Evolutionary conservation across 2,329 filamentous ascomycete species (phyloP), one percentile per base, ranked within the genome.

Genomic region (Drechslerella coelobrocha): DNA sequence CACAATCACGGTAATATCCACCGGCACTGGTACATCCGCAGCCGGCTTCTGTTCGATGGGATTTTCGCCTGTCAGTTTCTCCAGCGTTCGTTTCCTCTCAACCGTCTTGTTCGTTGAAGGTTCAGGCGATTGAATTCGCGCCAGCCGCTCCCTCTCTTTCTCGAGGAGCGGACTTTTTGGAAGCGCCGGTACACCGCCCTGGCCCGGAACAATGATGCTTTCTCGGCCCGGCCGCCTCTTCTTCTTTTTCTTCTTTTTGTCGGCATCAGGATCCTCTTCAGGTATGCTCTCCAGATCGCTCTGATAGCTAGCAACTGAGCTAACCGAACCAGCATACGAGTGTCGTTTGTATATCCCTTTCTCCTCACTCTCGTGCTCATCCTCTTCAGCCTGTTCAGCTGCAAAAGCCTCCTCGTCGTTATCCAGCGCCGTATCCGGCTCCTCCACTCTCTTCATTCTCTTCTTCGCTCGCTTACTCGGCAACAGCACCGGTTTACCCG

Each of bases 201-300:
- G 59, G 14, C 68, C 68, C 0, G 68, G 68, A 39, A 72, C 54
- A 27, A 72, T 72, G 26, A 63, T 60, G 23, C 53, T 53, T 10
- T 72, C 68, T 9, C 57, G 68, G 9, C 19, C 48, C 1, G 43
- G 24, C 19, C 60, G 53, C 54, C 63, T 59, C 60, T 72, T 72
- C 54, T 72, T 72, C 23, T 57, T 60, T 53, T 63, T 71, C 27
- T n/a, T n/a, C n/a, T n/a, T n/a, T n/a, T 63, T 71, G 19, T 34
- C 54, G 17, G 8, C 21, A 23, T 47, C 19, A 24, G 34, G 37
- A 47, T 54, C 43, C 52, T 72, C 68, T 41, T 72, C 68, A 24
- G 68, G 68, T 60, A 72, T 72, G 51, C 59, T 72, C 51, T 72
- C 60, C 43, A 72, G 60, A 27, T 72, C 68, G 48, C 68, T 72